Base-by-base conservation (phyloP, 768 basidiomycete genomes). In the Punctularia strigosozonata region DNA sequence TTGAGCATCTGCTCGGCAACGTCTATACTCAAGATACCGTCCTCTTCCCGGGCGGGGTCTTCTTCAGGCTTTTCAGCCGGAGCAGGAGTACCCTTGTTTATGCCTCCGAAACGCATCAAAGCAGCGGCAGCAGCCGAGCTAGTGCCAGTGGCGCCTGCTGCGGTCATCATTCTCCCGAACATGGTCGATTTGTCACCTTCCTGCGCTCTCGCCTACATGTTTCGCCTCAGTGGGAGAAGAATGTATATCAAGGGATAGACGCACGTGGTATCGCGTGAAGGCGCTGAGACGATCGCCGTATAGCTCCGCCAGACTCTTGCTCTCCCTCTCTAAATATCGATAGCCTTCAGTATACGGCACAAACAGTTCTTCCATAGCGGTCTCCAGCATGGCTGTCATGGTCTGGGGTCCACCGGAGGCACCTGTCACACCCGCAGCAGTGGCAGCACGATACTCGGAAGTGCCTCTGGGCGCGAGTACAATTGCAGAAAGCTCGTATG, bases 301-400 rank as follows among this genome's bases (percentile, higher is more conserved):
- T 10, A 97, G 66, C 30, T 82, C 75, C 1, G 75, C 75, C 33
- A 98, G 54, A 50, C 77, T 89, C 54, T 77, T 83, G 45, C 75
- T 84, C 65, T 99, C 95, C 30, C 79, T 77, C 51, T 98, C 95
- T 3, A 98, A 70, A 54, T 97, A 98, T 40, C 90, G 66, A 42
- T 77, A 77, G 3, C 87, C 90, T 59, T 99, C 94, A 1, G 80
- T 83, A 52, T 92, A 97, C 3, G 89, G 86, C 17, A 91, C 77
- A 46, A 98, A 98, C 15, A 98, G 72, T 53, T 98, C 95, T 45
- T 97, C 95, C 75, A 95, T 80, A 6, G 90, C 86, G 6, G 76
- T 79, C 56, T 98, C 95, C n/a, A 99, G 68, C 86, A 97, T 89
- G 1, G 74, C 64, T 50, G 79, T 69, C 49, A 84, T 72, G n/a